These are phyloP conservation scores for Pseudocercospora musae DNA, from an alignment of 2,329 filamentous ascomycete genomes.

Conservation along the genomic window DNA sequence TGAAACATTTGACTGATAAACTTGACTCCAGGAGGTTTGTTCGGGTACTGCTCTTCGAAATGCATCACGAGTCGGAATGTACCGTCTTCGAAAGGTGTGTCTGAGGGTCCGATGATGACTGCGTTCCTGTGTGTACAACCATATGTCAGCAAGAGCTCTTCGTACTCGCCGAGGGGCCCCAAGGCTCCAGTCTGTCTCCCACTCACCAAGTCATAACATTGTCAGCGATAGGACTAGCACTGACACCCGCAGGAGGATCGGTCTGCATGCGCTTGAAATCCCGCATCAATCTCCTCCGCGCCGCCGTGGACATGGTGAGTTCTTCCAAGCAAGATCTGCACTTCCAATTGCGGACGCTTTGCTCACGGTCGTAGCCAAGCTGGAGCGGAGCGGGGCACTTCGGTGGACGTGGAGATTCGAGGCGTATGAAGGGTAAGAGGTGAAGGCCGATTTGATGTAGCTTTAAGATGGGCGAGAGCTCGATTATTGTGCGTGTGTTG, in stretches of 20 bases:
- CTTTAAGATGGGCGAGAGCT: background rate
- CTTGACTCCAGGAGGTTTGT: conserved; percentile 95
- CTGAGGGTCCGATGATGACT: conserved; percentile 93
- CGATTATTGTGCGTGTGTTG: background rate
- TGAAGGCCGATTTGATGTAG: background rate
- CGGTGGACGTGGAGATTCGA: background rate
- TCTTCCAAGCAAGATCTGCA: background rate
- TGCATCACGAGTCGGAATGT: conserved; percentile 98
- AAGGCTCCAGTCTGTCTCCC: background rate
- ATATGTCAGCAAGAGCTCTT: conserved; percentile 10
- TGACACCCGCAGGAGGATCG: conserved; percentile 93
- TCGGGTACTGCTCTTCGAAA: conserved; percentile 98
- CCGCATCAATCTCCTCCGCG: conserved; percentile 93
- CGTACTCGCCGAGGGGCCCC: background rate
- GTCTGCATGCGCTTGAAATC: conserved; percentile 99
- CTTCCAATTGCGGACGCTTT: background rate
- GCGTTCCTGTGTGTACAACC: conserved; percentile 68
- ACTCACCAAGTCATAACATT: conserved; percentile 94
- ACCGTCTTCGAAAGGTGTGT: conserved; percentile 97
- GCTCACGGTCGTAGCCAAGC: background rate
- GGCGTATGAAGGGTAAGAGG: background rate
- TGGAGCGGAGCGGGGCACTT: background rate
- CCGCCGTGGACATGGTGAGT: conserved; percentile 80
- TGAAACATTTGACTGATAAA: conserved; percentile 99
- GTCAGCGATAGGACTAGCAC: conserved; percentile 89